Percentiles rank a stretch among this genome's conserved stretches.
Evolutionary conservation across 495 filamentous ascomycete genomes (phyloP).

Genomic region (Cairneyella variabilis): DNA sequence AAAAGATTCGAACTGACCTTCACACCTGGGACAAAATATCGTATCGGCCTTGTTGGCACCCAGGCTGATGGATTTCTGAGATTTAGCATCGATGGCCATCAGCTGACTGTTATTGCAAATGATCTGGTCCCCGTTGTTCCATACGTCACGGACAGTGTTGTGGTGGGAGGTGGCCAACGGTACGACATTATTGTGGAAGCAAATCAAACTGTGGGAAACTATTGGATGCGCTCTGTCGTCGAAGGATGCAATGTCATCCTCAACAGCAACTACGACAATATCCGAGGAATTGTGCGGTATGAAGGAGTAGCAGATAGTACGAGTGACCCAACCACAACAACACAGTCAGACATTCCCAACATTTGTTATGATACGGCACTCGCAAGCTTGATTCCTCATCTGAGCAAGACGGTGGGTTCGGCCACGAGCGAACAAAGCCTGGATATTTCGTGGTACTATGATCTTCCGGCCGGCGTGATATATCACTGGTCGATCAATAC

Average conservation of each 20-base stretch:
- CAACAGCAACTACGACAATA: background rate
- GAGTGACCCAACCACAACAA: background rate
- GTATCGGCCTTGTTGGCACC: conserved; percentile 32
- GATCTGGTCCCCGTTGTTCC: conserved; percentile 51
- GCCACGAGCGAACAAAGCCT: background rate
- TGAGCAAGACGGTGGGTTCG: background rate
- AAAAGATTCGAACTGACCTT: conserved; percentile 26
- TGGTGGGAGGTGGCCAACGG: conserved; percentile 63
- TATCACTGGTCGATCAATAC: background rate
- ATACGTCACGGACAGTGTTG: conserved; percentile 39
- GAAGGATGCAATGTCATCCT: background rate
- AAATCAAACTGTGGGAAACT: conserved; percentile 29
- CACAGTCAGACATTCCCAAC: background rate
- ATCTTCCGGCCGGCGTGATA: no score
- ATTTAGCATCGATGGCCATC: conserved; percentile 46
- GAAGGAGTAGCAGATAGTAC: background rate
- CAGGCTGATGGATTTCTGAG: background rate
- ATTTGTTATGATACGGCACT: background rate
- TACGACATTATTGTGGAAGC: conserved; percentile 66
- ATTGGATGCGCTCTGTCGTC: background rate
- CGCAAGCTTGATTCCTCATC: background rate
- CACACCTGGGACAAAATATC: conserved; percentile 33
- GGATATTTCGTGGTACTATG: background rate
- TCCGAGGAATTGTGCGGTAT: conserved; percentile 6
- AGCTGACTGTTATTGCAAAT: conserved; percentile 40